Percentiles rank a stretch among this genome's conserved stretches.
These are phyloP conservation scores for Hymenoscyphus salicellus DNA, from an alignment of 2,329 filamentous ascomycete genomes.

Conservation along the genomic window DNA sequence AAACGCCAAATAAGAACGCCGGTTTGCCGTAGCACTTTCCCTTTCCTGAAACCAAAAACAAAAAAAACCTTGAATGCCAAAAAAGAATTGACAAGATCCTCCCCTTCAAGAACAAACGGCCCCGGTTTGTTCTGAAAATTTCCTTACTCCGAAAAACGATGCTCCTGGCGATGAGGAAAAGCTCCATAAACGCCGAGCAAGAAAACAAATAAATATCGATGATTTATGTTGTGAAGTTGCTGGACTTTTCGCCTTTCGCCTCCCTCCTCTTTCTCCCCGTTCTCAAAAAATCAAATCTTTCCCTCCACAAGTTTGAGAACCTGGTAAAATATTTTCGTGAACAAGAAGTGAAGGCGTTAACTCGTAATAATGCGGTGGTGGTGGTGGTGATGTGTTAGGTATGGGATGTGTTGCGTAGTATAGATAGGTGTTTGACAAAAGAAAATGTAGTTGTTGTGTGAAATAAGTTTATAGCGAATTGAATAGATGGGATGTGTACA, in stretches of 20 bases:
- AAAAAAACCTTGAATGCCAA: neutral
- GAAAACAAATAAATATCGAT: neutral
- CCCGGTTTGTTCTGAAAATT: neutral
- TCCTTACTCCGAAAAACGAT: conserved; percentile 5
- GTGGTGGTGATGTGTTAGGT: neutral
- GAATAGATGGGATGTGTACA: neutral
- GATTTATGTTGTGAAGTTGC: neutral
- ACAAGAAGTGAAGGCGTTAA: conserved; percentile 28
- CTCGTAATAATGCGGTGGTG: conserved; percentile 19
- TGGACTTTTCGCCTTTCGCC: neutral
- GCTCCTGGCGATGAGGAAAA: conserved; percentile 2
- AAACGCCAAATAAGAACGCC: conserved; percentile 3
- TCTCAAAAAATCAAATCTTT: conserved; percentile 11
- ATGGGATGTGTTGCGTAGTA: neutral
- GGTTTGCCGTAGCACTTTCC: conserved; percentile 2
- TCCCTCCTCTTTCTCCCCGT: neutral
- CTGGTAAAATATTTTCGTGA: conserved; percentile 24
- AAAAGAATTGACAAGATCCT: neutral
- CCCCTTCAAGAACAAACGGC: neutral
- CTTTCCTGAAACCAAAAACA: too few species aligned
- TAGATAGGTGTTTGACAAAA: conserved; percentile 15
- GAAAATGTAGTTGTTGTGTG: conserved; percentile 6
- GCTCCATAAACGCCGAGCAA: neutral
- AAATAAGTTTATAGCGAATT: neutral
- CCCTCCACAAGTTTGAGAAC: conserved; percentile 6